Conservation (phyloP, 345 rosid species). For the Salix dunnii region DNA sequence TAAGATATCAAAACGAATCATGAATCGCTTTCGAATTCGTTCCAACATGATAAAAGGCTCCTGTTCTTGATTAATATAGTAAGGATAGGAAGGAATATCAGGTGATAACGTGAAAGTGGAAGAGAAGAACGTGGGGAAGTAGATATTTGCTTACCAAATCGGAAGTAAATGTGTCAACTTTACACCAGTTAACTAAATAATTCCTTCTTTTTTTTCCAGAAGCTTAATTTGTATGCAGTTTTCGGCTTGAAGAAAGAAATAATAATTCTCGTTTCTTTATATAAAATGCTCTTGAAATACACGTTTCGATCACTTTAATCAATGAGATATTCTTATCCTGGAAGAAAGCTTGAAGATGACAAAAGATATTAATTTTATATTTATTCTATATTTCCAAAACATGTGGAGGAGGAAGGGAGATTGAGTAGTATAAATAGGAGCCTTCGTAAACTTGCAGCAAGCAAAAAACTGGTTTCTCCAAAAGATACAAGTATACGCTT, state of each 20-base stretch:
- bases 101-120: too few relatives aligned
- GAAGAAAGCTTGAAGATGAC: neutral
- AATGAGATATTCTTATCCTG: neutral
- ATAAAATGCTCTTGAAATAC: neutral
- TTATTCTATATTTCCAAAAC: neutral
- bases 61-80: neutral
- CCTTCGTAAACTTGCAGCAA: neutral
- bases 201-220: neutral
- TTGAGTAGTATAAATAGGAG: neutral
- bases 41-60: neutral
- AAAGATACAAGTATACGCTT: neutral
- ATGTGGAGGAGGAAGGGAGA: neutral
- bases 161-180: neutral
- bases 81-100: too few relatives aligned
- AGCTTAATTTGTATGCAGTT: too few relatives aligned
- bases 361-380: too few relatives aligned
- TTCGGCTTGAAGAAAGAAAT: too few relatives aligned
- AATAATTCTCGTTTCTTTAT: neutral
- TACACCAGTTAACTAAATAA: neutral
- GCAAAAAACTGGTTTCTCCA: neutral
- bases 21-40: neutral
- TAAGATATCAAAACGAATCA: neutral
- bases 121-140: neutral
- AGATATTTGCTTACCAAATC: neutral
- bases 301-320: neutral